Evolutionary conservation across 148 eudicot species (phyloP), one percentile per base, ranked within the genome.

Genomic region (Rhododendron ovatum): DNA sequence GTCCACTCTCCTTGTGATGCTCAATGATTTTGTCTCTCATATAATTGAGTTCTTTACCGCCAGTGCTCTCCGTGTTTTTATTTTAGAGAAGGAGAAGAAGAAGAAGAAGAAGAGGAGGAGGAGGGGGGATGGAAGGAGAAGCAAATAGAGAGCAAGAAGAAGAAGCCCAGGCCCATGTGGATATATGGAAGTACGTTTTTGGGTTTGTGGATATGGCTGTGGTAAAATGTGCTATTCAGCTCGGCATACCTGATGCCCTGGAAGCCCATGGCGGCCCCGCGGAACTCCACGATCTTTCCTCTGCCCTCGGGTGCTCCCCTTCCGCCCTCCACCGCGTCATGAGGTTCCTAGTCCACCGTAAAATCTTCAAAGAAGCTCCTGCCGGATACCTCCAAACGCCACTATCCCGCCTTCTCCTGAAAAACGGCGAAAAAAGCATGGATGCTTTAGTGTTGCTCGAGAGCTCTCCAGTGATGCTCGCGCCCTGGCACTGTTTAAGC

Each of bases 181-280:
- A 90, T 1, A 91, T 94, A 20, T 94, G 93, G 96, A 92, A 84
- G 77, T 90, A 89, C 45, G 87, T 90, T 4, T 91, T 88, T 86
- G 98, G 94, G 7, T 94, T 90, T 82, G 86, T 88, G 0, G 92
- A 89, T 53, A 89, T 93, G 91, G 96, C 95, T 30, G 90, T 89
- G 0, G 90, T 92, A n/a, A 93, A 91, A 86, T 94, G 98, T 85
- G 95, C 91, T 22, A 89, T 94, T 45, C 94, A 93, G 84, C 93
- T 93, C 1, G 92, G 93, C 1, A 89, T 94, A 83, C 83, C 94
- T 45, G 93, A 94, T 57, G 88, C 82, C 41, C 59, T 94, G 1
- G 94, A 90, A 77, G 74, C 57, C 76, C 89, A 89, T 28, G 92
- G 89, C 12, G 91, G 89, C 7, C 86, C 98, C 22, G 90, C 90